Percentiles rank a stretch among this genome's conserved stretches.
Evolutionary conservation across 106 monocot species (phyloP).

Genomic region (Vanilla planifolia): DNA sequence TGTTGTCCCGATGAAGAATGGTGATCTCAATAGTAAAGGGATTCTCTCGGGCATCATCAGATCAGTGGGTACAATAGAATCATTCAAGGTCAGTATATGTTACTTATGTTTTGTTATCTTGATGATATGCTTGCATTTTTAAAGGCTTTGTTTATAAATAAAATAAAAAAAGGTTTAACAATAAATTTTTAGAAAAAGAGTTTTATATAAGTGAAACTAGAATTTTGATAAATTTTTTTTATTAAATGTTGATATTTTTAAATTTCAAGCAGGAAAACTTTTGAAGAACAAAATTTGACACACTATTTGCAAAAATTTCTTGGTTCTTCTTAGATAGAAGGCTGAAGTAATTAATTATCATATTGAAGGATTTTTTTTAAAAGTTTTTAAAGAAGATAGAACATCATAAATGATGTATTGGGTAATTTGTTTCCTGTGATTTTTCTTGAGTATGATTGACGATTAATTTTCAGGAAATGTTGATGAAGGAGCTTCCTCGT

Average conservation of each 20-base stretch:
- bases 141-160: no score
- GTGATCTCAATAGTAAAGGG: conserved; percentile 71
- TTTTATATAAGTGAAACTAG: no score
- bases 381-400: background rate
- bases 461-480: conserved; percentile 36
- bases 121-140: no score
- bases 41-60: conserved; percentile 43
- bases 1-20: conserved; percentile 80
- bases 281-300: no score
- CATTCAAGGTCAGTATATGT: conserved; percentile 58
- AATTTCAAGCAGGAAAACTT: no score
- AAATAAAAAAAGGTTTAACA: no score
- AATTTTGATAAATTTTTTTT: no score
- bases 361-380: background rate
- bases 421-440: background rate
- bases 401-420: background rate
- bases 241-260: no score
- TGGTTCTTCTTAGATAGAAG: background rate
- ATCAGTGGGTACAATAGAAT: conserved; percentile 49
- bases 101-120: no score
- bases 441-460: background rate
- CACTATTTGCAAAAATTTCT: no score
- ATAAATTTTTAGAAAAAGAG: no score
- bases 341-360: background rate
- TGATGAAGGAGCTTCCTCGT: conserved; percentile 42